phyloP scores from a whole-genome alignment of 306 rosid genomes.

The cucumber (Cucumis sativus) region Cucumber_9930_V3 NC_026660.2:15316001-15316500 shows the following conservation, averaged over 20 bases:
- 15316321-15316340: not conserved
- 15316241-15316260: not conserved
- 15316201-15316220: too few relatives aligned
- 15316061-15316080: too few relatives aligned
- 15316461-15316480: constrained; percentile 41
- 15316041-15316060: too few relatives aligned
- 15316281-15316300: not conserved
- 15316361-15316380: not conserved
- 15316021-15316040: too few relatives aligned
- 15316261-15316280: not conserved
- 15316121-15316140: too few relatives aligned
- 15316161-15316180: too few relatives aligned
- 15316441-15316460: constrained; percentile 65
- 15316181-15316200: too few relatives aligned
- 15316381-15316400: not conserved
- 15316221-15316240: not conserved
- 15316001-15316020: too few relatives aligned
- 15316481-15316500: constrained; percentile 58
- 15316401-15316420: not conserved
- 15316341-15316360: not conserved
- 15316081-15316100: too few relatives aligned
- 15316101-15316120: too few relatives aligned
- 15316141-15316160: too few relatives aligned
- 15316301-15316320: not conserved
- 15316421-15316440: constrained; percentile 18